Percentiles rank a stretch among this genome's conserved stretches.
Conservation (phyloP, 2,329 filamentous ascomycete species). For the Alternaria triticina region DNA sequence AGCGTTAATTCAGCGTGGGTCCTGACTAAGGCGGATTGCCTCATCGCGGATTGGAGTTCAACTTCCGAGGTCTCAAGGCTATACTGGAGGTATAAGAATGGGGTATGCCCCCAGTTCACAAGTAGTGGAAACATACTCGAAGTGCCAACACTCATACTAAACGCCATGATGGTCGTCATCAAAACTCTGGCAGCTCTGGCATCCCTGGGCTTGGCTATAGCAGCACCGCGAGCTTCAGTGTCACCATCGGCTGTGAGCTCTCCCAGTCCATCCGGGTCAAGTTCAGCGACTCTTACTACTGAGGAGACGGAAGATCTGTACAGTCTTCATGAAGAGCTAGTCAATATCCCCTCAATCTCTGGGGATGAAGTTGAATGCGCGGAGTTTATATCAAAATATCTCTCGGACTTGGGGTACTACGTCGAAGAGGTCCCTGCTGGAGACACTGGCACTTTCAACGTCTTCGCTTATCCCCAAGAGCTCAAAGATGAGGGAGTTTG, state of each 20-base stretch:
- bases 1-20: neutral
- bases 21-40: neutral
- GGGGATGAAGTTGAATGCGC: conserved; percentile 72
- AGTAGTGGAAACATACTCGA: neutral
- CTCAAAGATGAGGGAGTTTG: conserved; percentile 45
- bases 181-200: neutral
- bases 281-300: conserved; percentile 8
- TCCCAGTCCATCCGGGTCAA: neutral
- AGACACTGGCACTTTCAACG: conserved; percentile 67
- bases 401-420: conserved; percentile 58
- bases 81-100: neutral
- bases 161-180: neutral
- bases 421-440: conserved; percentile 56
- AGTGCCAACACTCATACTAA: neutral
- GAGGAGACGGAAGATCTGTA: conserved; percentile 31
- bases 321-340: conserved; percentile 29
- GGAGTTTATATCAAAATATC: conserved; percentile 69
- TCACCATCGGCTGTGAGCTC: conserved; percentile 7
- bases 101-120: neutral
- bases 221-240: conserved; percentile 13
- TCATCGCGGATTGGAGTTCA: neutral
- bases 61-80: neutral
- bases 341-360: conserved; percentile 37
- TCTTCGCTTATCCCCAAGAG: conserved; percentile 67
- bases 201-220: neutral